Conservation (phyloP, 352 stramenopile species). For the Phytophthora hybrid region DNA sequence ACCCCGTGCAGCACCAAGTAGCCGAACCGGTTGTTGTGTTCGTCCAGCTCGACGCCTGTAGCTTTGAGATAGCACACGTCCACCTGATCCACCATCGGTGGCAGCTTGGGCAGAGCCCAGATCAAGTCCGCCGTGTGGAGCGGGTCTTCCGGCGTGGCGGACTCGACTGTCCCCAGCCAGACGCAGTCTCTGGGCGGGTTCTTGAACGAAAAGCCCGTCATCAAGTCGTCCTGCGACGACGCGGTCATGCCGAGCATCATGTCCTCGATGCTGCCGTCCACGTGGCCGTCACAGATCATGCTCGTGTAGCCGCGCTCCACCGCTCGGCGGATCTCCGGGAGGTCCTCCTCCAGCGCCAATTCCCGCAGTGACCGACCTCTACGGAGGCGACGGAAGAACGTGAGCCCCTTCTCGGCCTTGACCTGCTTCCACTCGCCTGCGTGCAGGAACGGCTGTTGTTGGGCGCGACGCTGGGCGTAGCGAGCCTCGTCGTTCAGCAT, state of each 20-base stretch:
- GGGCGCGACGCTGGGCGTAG: constrained; percentile 35
- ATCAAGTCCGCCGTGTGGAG: constrained; percentile 58
- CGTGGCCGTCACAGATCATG: constrained; percentile 41
- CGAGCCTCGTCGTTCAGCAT: constrained; percentile 38
- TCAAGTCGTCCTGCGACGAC: constrained; percentile 45
- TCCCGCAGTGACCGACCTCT: constrained; percentile 38
- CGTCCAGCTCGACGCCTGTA: constrained; percentile 46
- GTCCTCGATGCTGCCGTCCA: constrained; percentile 48
- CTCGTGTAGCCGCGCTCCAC: constrained; percentile 42
- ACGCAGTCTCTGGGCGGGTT: constrained; percentile 47
- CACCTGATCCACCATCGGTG: constrained; percentile 36
- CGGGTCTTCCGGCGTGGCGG: constrained; percentile 40
- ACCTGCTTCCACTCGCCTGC: constrained; percentile 55
- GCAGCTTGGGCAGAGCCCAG: constrained; percentile 46
- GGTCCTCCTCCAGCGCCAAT: constrained; percentile 38
- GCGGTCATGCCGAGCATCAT: constrained; percentile 55
- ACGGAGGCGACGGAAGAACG: constrained; percentile 52
- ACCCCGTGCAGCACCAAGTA: constrained; percentile 25
- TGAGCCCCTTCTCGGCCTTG: constrained; percentile 44
- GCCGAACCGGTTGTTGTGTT: constrained; percentile 40
- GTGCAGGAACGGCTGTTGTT: constrained; percentile 45
- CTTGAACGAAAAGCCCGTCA: constrained; percentile 49
- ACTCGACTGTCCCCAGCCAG: constrained; percentile 48
- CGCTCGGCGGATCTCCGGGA: constrained; percentile 33
- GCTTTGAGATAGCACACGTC: constrained; percentile 57